phyloP scores from a whole-genome alignment of 108 stramenopile genomes.

The Nannochloropsis oceanica region DNA sequence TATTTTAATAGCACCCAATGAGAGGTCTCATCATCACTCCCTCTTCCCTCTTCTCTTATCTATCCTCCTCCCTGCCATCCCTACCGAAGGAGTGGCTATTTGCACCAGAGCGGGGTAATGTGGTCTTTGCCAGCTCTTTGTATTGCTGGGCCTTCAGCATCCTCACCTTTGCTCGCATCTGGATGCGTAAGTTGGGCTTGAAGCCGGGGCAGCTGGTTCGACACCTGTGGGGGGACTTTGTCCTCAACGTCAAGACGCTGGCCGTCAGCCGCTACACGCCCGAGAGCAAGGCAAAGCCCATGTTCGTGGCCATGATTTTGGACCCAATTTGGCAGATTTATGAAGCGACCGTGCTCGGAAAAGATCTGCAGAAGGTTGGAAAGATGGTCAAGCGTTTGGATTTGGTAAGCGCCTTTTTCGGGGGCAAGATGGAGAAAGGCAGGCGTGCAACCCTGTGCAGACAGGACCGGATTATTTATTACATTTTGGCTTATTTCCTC shows the following conservation, averaged over 20 bases:
- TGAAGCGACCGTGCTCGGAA: constrained; percentile 27
- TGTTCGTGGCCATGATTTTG: constrained; percentile 43
- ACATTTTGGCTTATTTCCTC: neutral
- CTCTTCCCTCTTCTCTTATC: neutral
- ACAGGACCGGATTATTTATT: constrained; percentile 6
- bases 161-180: constrained; percentile 41
- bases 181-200: constrained; percentile 21
- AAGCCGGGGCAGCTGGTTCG: constrained; percentile 25
- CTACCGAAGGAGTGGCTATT: constrained; percentile 57
- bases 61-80: neutral
- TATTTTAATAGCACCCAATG: too few species aligned
- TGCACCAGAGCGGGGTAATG: constrained; percentile 77
- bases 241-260: constrained; percentile 29
- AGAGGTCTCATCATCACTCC: neutral
- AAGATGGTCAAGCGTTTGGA: constrained; percentile 28
- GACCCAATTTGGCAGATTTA: constrained; percentile 44
- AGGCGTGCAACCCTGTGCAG: neutral
- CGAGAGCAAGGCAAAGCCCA: constrained; percentile 37
- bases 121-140: constrained; percentile 77
- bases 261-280: neutral
- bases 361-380: constrained; percentile 19
- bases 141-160: constrained; percentile 90
- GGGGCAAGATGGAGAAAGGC: neutral
- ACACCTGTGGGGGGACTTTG: constrained; percentile 42
- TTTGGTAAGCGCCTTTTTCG: neutral